Base-by-base conservation (phyloP, 805 yeast species). In the Metschnikowia lunata region DNA sequence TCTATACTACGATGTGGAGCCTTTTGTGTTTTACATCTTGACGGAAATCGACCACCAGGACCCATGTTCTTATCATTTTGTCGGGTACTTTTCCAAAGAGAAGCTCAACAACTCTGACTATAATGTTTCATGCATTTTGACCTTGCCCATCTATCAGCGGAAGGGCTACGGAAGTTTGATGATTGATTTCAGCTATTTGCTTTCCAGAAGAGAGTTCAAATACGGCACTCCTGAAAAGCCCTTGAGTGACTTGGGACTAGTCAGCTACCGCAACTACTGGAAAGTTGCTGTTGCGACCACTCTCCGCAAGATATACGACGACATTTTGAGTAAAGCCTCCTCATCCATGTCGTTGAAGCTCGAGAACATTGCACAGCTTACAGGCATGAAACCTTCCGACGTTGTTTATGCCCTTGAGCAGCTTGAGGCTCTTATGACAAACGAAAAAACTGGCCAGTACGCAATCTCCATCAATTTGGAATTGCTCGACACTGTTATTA, bases 151-250 rank as follows among this genome's bases (percentile, higher is more conserved):
- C 3, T 82, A 83, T 59, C 97, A 91, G 64, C 66, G 96, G 40
- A 79, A 80, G 49, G 98, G 98, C 0, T 88, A 85, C 63, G 99
- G 99, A 2, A 83, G 80, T 60, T 76, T 91, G 47, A 69, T 93
- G 46, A 91, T 93, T 59, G 95, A 87, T 51, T 88, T 93, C 61
- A 87, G 96, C 45, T 93, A 93, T 59, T 64, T 89, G 13, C 66
- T 93, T 38, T 78, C 93, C 1, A 70, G 84, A 40, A 73, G 79
- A 46, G 97, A 91, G 60, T 80, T 76, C 54, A 83, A 82, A 50
- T 75, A 76, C 44, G 99, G 98, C 0, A 86, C 97, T 0, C 99
- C 99, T 0, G 99, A 93, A 57, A 91, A 90, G 58, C 99, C 99
- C 0, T 71, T 91, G 45, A 83, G 93, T 52, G 90, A 85, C 51